phyloP scores from a whole-genome alignment of 176 grass and related monocot species.

The Bolboschoenus planiculmis region DNA sequence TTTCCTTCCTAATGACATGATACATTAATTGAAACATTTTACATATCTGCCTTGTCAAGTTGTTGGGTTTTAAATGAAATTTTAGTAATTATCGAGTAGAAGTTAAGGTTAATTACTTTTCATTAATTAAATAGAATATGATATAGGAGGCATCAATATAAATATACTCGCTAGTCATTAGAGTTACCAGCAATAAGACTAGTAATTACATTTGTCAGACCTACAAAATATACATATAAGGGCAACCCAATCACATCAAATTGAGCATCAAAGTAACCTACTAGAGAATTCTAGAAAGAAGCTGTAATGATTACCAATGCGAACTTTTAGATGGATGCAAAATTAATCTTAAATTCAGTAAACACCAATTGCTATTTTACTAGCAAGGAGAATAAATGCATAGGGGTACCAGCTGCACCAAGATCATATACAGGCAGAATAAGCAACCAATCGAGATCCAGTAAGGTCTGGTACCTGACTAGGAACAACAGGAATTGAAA shows the following conservation, averaged over 20 bases:
- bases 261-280: not conserved
- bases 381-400: not conserved
- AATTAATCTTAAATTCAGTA: not conserved
- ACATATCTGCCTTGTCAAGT: constrained; percentile 1
- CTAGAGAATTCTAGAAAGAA: not conserved
- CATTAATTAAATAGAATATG: too few relatives aligned
- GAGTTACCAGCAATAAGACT: not conserved
- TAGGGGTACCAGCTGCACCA: not conserved
- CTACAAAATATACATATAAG: not conserved
- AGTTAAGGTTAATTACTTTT: not conserved
- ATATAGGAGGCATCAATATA: too few relatives aligned
- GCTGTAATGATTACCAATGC: not conserved
- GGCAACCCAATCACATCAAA: not conserved
- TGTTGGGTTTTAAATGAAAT: not conserved
- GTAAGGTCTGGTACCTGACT: not conserved
- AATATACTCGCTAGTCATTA: too few relatives aligned
- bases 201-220: not conserved
- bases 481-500: not conserved
- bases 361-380: not conserved
- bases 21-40: not conserved
- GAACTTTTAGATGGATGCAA: not conserved
- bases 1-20: not conserved
- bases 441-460: not conserved
- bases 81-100: not conserved
- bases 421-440: not conserved